Evolutionary conservation across 495 filamentous ascomycete genomes (phyloP).

Genomic region (Lasiosphaeris hirsuta): DNA sequence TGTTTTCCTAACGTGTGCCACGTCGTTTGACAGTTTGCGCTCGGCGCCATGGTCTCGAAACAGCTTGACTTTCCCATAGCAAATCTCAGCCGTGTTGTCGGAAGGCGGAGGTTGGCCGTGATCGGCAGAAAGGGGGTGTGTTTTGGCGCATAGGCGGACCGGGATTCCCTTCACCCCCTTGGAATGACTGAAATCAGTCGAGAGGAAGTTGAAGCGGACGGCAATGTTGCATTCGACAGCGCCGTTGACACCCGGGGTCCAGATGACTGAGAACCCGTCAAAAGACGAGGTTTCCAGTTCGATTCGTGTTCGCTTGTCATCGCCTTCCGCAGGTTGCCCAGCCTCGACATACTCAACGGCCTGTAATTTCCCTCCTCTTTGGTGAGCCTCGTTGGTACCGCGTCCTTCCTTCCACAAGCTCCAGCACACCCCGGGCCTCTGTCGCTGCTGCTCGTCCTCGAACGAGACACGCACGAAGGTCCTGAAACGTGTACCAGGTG

Average conservation of each 20-base stretch:
- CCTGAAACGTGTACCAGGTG: conserved; percentile 61
- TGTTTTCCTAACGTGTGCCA: conserved; percentile 87
- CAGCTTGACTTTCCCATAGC: conserved; percentile 93
- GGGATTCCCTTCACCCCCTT: conserved; percentile 97
- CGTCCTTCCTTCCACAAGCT: conserved; percentile 94
- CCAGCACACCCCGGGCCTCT: conserved; percentile 81
- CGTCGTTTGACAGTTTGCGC: conserved; percentile 88
- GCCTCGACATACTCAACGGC: conserved; percentile 92
- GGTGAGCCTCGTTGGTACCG: conserved; percentile 83
- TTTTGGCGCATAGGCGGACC: conserved; percentile 88
- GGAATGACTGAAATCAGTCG: conserved; percentile 96
- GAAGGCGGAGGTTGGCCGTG: conserved; percentile 41
- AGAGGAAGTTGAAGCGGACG: conserved; percentile 95
- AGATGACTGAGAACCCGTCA: conserved; percentile 87
- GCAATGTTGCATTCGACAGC: conserved; percentile 72
- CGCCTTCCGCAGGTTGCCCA: conserved; percentile 63
- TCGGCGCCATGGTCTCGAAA: conserved; percentile 97
- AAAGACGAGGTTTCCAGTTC: conserved; percentile 82
- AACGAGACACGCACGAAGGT: conserved; percentile 91
- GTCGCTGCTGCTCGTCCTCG: conserved; percentile 85
- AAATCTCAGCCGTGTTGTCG: conserved; percentile 59
- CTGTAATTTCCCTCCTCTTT: conserved; percentile 79
- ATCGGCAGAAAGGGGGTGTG: conserved; percentile 56
- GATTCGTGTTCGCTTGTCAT: conserved; percentile 65
- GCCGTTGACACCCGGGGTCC: conserved; percentile 66